Evolutionary conservation across 805 yeast genomes (phyloP), one percentile per base, ranked within the genome.

Genomic region (Candida nemodendra): DNA sequence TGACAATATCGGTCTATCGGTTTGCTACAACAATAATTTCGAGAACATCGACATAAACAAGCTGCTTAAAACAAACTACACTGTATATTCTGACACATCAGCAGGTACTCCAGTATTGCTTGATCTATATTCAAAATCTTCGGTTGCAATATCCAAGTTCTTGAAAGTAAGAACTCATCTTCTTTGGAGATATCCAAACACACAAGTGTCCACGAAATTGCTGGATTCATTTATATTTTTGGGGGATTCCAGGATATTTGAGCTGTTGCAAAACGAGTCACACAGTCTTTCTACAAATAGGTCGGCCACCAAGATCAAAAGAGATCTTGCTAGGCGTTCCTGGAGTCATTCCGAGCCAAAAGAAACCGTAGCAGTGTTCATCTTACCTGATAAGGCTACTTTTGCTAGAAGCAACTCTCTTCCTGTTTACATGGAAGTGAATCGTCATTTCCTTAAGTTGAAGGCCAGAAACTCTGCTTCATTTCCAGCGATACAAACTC

Each of bases 241-340:
- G 50, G 76, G 84, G 51, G 71, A 78, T 27, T 65, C 66, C 9
- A 69, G 74, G 30, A 74, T 84, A 6, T 62, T 79, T 23, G 64
- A 68, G 7, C 66, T 83, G 9, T 66, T 86, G 17, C 65, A 66
- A 13, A 57, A 56, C 9, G 59, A 64, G 44, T 44, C 58, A 45
- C 39, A 61, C 42, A 42, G 40, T 45, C 47, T 21, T n/a, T 38
- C 34, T 32, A 45, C 56, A 17, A 64, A 65, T 41, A 71, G 78
- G 47, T 71, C 88, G 4, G 64, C 80, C 25, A 73, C 74, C 16
- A 84, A 84, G 54, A 71, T 90, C 17, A 74, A 89, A 28, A 77
- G 98, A 54, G 96, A 89, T 54, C 64, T 91, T 41, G 95, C 95
- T 3, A 77, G 98, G 61, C 77, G 95, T 46, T 82, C 96, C 2